A percentile compares a stretch with the other conserved stretches of the same genome.
Evolutionary conservation across 208 protist species (phyloP).

Genomic region (Phytomonas sp.): DNA sequence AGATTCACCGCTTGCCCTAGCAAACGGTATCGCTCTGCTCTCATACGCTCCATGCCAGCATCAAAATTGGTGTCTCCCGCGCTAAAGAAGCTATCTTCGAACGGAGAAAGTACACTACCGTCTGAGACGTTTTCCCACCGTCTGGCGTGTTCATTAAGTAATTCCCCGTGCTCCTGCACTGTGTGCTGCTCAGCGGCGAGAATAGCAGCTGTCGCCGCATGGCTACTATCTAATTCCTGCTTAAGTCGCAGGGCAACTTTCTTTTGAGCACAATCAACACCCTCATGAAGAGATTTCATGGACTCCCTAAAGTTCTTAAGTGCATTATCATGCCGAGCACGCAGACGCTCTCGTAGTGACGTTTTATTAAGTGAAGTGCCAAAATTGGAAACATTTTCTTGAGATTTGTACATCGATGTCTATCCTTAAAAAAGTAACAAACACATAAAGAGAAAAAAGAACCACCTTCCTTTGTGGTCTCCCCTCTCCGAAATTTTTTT

Average conservation of each 20-base stretch:
- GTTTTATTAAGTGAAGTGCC: not conserved
- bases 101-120: conserved; percentile 26
- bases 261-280: conserved; percentile 43
- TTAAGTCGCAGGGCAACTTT: conserved; percentile 39
- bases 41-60: conserved; percentile 31
- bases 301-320: conserved; percentile 33
- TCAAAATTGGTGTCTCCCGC: conserved; percentile 24
- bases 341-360: conserved; percentile 28
- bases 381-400: not conserved
- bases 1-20: conserved; percentile 28
- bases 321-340: conserved; percentile 26
- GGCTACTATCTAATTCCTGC: conserved; percentile 26
- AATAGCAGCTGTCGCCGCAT: conserved; percentile 23
- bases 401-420: not conserved
- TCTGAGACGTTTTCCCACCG: conserved; percentile 9
- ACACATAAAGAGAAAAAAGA: not conserved
- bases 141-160: conserved; percentile 22
- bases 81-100: conserved; percentile 24
- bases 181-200: conserved; percentile 28
- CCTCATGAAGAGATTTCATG: conserved; percentile 33
- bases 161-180: conserved; percentile 26
- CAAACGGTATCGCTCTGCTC: conserved; percentile 43
- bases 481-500: not conserved
- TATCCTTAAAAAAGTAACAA: not conserved
- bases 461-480: not conserved